Conservation (phyloP, 164 flowering plant genomes). For the Akebia trifoliata region DNA sequence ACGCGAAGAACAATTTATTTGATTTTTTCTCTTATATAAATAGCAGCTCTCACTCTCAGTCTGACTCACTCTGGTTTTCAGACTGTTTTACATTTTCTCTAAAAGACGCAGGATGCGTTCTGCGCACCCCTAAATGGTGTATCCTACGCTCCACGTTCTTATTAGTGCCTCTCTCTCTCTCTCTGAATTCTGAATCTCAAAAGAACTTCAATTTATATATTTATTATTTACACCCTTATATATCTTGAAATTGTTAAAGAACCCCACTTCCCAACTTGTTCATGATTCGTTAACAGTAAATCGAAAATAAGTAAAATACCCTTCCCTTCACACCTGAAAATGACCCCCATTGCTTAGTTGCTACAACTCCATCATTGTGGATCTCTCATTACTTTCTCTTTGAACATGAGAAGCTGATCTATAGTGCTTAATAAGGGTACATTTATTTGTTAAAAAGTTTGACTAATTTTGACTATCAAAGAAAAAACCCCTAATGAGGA, state of each 20-base stretch:
- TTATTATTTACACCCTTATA: no score
- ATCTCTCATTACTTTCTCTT: no score
- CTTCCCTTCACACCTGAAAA: no score
- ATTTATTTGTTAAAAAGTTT: not conserved
- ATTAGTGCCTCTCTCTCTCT: not conserved
- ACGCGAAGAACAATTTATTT: not conserved
- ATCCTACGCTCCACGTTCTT: not conserved
- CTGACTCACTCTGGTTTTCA: no score
- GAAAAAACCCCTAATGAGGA: not conserved
- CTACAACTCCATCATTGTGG: no score
- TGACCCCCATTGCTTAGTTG: no score
- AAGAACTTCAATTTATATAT: not conserved
- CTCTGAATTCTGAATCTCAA: not conserved
- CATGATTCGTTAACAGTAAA: no score
- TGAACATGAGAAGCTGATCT: not conserved
- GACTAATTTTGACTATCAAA: not conserved
- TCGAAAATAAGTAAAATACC: no score
- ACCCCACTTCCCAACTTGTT: no score
- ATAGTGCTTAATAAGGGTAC: not conserved
- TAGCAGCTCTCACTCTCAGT: not conserved
- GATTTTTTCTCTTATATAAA: not conserved
- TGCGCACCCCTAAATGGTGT: constrained; percentile 1
- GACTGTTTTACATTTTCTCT: not conserved
- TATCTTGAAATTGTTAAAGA: no score
- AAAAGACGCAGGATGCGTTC: not conserved